Evolutionary conservation across 1,139 yeast species (phyloP).

Genomic region (Zhuliangozyma blackwelliae): DNA sequence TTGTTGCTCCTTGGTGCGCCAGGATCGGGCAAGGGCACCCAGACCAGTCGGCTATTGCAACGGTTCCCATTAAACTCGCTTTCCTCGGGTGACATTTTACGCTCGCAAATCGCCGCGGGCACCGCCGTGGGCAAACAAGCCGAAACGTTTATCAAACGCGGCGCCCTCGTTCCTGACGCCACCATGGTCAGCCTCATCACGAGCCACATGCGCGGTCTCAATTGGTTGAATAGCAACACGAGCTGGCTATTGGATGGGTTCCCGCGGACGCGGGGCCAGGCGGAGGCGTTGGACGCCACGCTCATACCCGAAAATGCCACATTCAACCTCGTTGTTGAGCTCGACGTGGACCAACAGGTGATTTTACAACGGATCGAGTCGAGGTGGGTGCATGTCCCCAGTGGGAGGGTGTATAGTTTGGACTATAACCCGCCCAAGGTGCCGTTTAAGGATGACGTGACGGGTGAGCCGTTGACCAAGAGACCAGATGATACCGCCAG

Average conservation of each 20-base stretch:
- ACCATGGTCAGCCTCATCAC: constrained; percentile 60
- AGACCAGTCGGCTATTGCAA: constrained; percentile 59
- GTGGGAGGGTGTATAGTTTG: constrained; percentile 82
- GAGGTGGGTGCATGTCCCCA: constrained; percentile 77
- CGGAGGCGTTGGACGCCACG: constrained; percentile 49
- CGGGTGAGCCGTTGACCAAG: constrained; percentile 80
- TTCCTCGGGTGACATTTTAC: constrained; percentile 80
- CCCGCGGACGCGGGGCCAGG: constrained; percentile 78
- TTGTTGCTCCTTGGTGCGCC: constrained; percentile 84
- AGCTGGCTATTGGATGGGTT: constrained; percentile 88
- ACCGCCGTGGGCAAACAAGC: constrained; percentile 61
- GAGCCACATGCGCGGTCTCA: constrained; percentile 37
- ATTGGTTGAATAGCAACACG: constrained; percentile 44
- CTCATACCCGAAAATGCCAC: constrained; percentile 35
- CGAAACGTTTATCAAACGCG: constrained; percentile 50
- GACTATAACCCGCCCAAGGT: constrained; percentile 86
- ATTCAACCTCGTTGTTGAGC: constrained; percentile 73
- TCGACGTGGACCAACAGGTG: constrained; percentile 76
- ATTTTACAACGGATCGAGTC: constrained; percentile 79
- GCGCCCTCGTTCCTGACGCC: constrained; percentile 69
- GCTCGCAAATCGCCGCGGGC: constrained; percentile 57
- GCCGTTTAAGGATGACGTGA: constrained; percentile 77
- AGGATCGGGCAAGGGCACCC: constrained; percentile 93
- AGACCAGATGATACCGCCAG: constrained; percentile 75
- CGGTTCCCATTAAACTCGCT: constrained; percentile 53